phyloP scores from a whole-genome alignment of 2,329 filamentous ascomycete genomes.

The Rutstroemia sydowiana region DNA sequence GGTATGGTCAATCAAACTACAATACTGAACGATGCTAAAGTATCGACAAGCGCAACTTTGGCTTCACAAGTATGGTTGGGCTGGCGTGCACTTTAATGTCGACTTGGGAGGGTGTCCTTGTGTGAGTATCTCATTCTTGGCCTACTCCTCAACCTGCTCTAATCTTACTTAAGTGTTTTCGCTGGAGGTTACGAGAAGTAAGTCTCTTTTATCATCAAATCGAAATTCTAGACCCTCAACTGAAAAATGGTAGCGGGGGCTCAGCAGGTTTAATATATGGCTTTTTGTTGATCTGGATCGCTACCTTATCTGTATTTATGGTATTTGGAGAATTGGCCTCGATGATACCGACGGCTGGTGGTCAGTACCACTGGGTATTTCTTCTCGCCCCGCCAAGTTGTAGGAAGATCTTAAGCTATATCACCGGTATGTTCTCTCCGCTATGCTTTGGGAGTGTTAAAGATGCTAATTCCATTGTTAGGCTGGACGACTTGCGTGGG shows the following conservation, averaged over 20 bases:
- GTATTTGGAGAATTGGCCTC: conserved; percentile 37
- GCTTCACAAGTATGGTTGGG: conserved; percentile 42
- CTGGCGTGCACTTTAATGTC: conserved; percentile 43
- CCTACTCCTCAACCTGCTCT: neutral
- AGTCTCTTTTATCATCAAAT: neutral
- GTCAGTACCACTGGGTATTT: no score
- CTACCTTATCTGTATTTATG: conserved; percentile 37
- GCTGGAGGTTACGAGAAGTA: neutral
- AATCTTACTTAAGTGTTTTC: neutral
- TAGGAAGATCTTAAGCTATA: no score
- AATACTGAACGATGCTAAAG: no score
- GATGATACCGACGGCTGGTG: conserved; percentile 37
- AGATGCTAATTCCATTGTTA: no score
- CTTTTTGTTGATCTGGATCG: conserved; percentile 41
- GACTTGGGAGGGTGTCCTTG: conserved; percentile 45
- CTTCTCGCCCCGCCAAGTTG: no score
- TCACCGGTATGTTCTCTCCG: no score
- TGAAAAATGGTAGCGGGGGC: conserved; percentile 38
- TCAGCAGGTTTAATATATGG: conserved; percentile 47
- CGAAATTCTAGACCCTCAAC: neutral
- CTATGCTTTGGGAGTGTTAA: no score
- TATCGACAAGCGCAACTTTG: conserved; percentile 32
- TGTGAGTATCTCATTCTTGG: conserved; percentile 9
- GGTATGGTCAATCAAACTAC: conserved; percentile 21
- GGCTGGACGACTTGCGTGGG: no score